Percentiles rank a stretch among this genome's conserved stretches.
Conservation (phyloP, 2,329 filamentous ascomycete species). For the Pyrenochaeta sp. region DNA sequence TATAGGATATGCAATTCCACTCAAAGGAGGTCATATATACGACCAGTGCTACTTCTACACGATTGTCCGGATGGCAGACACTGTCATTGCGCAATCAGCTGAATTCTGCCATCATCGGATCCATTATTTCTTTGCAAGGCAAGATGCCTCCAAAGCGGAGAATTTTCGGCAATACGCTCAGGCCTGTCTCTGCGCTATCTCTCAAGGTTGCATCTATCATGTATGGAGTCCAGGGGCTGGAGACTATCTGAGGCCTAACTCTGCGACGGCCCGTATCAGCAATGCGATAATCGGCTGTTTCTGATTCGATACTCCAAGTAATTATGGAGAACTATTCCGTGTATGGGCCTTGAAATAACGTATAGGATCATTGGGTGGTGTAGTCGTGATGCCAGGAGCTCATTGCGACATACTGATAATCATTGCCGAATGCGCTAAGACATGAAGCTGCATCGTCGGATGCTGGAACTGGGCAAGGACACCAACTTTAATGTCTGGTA, state of each 20-base stretch:
- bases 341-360: neutral
- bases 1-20: neutral
- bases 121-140: neutral
- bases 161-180: conserved; percentile 1
- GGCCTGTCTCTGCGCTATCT: neutral
- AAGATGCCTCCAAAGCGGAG: neutral
- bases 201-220: neutral
- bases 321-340: neutral
- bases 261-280: neutral
- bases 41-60: neutral
- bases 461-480: neutral
- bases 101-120: conserved; percentile 17
- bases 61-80: neutral
- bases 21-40: neutral
- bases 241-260: neutral
- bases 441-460: neutral
- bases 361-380: conserved; percentile 1
- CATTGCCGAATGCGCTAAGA: conserved; percentile 1
- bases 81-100: conserved; percentile 15
- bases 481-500: no score
- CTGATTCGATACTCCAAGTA: conserved; percentile 3
- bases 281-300: conserved; percentile 3
- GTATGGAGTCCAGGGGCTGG: neutral
- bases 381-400: conserved; percentile 25
- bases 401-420: conserved; percentile 35